Base-by-base conservation (phyloP, 2,329 filamentous ascomycete species). In the Paramyrothecium roridum region DNA sequence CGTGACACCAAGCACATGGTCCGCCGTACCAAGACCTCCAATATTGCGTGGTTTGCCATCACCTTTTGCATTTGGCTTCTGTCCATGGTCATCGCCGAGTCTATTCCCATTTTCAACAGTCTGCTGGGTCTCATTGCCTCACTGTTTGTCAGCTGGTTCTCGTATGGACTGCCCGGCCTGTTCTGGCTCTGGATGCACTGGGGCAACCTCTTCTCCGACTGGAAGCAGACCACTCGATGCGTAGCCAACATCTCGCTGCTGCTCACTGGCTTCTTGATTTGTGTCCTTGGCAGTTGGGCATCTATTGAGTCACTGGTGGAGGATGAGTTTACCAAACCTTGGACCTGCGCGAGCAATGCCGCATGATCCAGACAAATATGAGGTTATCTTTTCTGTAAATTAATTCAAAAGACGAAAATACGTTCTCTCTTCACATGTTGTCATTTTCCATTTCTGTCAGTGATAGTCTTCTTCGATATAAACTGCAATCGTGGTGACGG, bases 111-210 rank as follows among this genome's bases (percentile, higher is more conserved):
- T 50, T 91, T 91, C 73, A 84, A 83, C 64, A 78, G 84, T 49
- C 73, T 91, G 10, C 73, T 91, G 3, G 82, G 82, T 4, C 70
- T 90, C 37, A 82, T 90, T 62, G 78, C 76, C 30, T 79, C 85
- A 2, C 69, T 88, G 2, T 88, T 89, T 57, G 83, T 81, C 20
- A 84, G 79, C 53, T 89, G 87, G 86, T 90, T 90, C 68, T 86
- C 82, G 52, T 79, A 75, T 34, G 77, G 77, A 17, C 67, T 79
- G 1, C 76, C 77, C 0, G 77, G 77, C 2, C 65, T 73, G 47
- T 76, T 79, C 56, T 80, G 78, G 77, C 66, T 80, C 47, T 79
- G 73, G 65, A 73, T 80, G 70, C 69, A 80, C 65, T 65, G 71
- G 13, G 76, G 75, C 3, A 64, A 70, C 46, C 77, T 71, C 65